A percentile compares a stretch with the other conserved stretches of the same genome.
Evolutionary conservation across 306 rosid genomes (phyloP).

Genomic region (Dryas drummondii): DNA sequence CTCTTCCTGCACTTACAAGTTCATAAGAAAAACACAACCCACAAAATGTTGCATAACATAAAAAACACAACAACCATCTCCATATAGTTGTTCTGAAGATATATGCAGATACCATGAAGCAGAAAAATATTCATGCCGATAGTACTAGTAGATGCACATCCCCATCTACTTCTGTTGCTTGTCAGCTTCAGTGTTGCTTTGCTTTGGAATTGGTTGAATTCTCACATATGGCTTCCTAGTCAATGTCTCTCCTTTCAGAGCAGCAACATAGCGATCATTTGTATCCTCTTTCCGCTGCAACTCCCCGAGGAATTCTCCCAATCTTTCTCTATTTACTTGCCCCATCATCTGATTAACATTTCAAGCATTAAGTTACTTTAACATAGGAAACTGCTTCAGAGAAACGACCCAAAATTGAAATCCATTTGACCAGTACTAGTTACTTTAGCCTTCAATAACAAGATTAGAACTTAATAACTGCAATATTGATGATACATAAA

Average conservation of each 20-base stretch:
- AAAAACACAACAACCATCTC: neutral
- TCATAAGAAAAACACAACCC: neutral
- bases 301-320: conserved; percentile 86
- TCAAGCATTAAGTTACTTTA: neutral
- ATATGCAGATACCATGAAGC: neutral
- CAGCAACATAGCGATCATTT: conserved; percentile 88
- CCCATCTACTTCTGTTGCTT: conserved; percentile 42
- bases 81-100: neutral
- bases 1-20: neutral
- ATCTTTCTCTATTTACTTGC: conserved; percentile 68
- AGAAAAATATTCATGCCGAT: neutral
- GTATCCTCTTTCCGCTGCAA: conserved; percentile 82
- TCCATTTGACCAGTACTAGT: neutral
- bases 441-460: neutral
- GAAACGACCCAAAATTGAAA: conserved; percentile 3
- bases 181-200: conserved; percentile 27
- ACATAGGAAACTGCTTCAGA: neutral
- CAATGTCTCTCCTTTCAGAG: conserved; percentile 75
- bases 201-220: conserved; percentile 67
- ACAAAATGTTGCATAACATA: neutral
- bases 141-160: neutral
- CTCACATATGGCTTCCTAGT: conserved; percentile 85
- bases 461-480: neutral
- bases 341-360: conserved; percentile 72
- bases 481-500: neutral